phyloP scores from a whole-genome alignment of 176 grass and related monocot species.

The Areca catechu region DNA sequence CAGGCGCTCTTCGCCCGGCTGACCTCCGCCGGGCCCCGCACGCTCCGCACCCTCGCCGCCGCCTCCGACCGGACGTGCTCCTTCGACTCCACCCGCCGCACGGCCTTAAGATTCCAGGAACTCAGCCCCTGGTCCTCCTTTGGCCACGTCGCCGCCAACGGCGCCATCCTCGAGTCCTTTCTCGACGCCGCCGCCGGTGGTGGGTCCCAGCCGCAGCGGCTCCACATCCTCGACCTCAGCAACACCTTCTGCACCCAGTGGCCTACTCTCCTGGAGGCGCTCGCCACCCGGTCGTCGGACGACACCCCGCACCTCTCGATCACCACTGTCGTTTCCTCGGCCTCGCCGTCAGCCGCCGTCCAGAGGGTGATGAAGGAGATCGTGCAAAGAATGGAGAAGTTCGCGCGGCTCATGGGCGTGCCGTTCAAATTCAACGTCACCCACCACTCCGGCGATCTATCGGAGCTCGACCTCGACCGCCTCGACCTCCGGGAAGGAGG shows the following conservation, averaged over 20 bases:
- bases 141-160: conserved; percentile 92
- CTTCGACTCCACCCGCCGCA: conserved; percentile 87
- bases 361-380: conserved; percentile 96
- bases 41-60: conserved; percentile 55
- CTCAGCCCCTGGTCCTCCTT: conserved; percentile 97
- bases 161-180: conserved; percentile 94
- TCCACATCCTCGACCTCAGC: conserved; percentile 98
- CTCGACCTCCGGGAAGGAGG: conserved; percentile 49
- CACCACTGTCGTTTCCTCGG: conserved; percentile 66
- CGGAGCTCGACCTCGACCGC: conserved; percentile 66
- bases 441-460: conserved; percentile 74
- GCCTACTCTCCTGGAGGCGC: conserved; percentile 91
- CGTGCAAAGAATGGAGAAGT: conserved; percentile 94
- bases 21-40: conserved; percentile 59
- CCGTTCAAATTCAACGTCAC: conserved; percentile 80
- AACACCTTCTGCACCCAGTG: conserved; percentile 99
- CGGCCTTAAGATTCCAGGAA: conserved; percentile 85
- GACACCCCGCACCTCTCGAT: conserved; percentile 96
- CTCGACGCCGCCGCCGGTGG: conserved; percentile 46
- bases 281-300: conserved; percentile 82
- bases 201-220: conserved; percentile 35
- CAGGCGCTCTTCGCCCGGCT: conserved; percentile 82
- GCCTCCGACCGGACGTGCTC: conserved; percentile 75
- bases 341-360: conserved; percentile 41
- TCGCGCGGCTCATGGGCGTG: conserved; percentile 94